These are phyloP conservation scores for Ogataea nonfermentans DNA, from an alignment of 805 yeast genomes.

Conservation along the genomic window DNA sequence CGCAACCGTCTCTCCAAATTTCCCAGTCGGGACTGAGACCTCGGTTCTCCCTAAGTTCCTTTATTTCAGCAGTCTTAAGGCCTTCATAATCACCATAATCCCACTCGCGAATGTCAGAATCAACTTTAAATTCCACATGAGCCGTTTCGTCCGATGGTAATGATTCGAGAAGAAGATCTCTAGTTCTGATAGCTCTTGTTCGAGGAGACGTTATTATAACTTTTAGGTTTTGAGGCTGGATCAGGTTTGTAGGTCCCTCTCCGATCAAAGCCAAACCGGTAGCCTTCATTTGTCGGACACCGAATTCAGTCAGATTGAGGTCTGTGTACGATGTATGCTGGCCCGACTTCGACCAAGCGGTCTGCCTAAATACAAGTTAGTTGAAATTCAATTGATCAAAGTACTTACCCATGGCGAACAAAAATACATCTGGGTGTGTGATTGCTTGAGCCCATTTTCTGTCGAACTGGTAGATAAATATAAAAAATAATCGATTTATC, in stretches of 20 bases:
- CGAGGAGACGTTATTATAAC: constrained; percentile 80
- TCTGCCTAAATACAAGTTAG: constrained; percentile 47
- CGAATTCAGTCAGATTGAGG: constrained; percentile 71
- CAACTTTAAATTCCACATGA: constrained; percentile 45
- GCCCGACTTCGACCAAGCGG: constrained; percentile 94
- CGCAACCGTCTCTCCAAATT: constrained; percentile 93
- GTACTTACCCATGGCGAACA: constrained; percentile 63
- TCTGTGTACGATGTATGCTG: constrained; percentile 90
- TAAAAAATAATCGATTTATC: too few species aligned
- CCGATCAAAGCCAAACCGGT: constrained; percentile 75
- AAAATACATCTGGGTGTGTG: constrained; percentile 65
- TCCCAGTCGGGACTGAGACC: constrained; percentile 64
- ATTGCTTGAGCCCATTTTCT: constrained; percentile 1
- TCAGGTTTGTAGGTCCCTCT: constrained; percentile 45
- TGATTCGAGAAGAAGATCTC: constrained; percentile 55
- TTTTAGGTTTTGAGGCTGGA: constrained; percentile 62
- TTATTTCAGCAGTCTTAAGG: constrained; percentile 62
- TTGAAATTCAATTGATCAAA: background rate
- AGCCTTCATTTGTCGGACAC: constrained; percentile 69
- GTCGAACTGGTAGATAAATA: too few species aligned
- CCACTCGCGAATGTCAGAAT: constrained; percentile 87
- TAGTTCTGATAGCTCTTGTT: constrained; percentile 72
- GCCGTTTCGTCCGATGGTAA: constrained; percentile 43
- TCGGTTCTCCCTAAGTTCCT: constrained; percentile 51
- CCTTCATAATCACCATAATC: constrained; percentile 97